phyloP scores from a whole-genome alignment of 805 yeast species.

The Tetrapisispora namnaoensis region DNA sequence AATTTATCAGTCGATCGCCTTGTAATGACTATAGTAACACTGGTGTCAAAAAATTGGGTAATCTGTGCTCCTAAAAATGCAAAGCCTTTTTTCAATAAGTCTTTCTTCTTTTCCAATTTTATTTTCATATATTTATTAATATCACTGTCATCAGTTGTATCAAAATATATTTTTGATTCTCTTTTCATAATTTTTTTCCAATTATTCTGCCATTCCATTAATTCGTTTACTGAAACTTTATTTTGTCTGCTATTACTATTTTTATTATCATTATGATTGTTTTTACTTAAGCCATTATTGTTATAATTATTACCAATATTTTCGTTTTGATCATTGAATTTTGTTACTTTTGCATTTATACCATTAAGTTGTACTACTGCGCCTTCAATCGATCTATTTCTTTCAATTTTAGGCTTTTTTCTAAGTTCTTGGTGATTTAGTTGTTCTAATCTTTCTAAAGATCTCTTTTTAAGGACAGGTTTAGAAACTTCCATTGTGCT shows the following conservation, averaged over 20 bases:
- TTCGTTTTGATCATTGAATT: slow-evolving; percentile 5
- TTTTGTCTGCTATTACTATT: slow-evolving; percentile 7
- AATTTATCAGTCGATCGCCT: slow-evolving; percentile 40
- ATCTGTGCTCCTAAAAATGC: slow-evolving; percentile 44
- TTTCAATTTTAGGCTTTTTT: slow-evolving; percentile 19
- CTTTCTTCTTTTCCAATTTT: slow-evolving; percentile 21
- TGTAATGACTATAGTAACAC: slow-evolving; percentile 71
- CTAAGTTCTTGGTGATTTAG: slow-evolving; percentile 8
- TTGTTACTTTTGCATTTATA: slow-evolving; percentile 10
- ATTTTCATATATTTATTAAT: slow-evolving; percentile 12
- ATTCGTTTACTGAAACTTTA: slow-evolving; percentile 30
- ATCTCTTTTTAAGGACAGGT: slow-evolving; percentile 15
- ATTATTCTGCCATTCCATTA: slow-evolving; percentile 50
- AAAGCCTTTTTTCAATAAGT: slow-evolving; percentile 26
- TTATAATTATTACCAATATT: slow-evolving; percentile 4
- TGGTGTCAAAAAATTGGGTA: slow-evolving; percentile 47
- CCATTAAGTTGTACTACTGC: slow-evolving; percentile 15
- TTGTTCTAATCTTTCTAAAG: slow-evolving; percentile 17
- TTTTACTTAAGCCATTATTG: too few relatives aligned
- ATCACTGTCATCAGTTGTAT: slow-evolving; percentile 33
- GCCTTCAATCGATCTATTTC: slow-evolving; percentile 29
- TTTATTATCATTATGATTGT: slow-evolving; percentile 5
- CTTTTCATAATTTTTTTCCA: slow-evolving; percentile 53
- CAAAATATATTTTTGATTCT: slow-evolving; percentile 52
- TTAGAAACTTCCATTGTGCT: background rate